Evolutionary conservation across 2,329 filamentous ascomycete genomes (phyloP).

Genomic region (Fusarium setosum): DNA sequence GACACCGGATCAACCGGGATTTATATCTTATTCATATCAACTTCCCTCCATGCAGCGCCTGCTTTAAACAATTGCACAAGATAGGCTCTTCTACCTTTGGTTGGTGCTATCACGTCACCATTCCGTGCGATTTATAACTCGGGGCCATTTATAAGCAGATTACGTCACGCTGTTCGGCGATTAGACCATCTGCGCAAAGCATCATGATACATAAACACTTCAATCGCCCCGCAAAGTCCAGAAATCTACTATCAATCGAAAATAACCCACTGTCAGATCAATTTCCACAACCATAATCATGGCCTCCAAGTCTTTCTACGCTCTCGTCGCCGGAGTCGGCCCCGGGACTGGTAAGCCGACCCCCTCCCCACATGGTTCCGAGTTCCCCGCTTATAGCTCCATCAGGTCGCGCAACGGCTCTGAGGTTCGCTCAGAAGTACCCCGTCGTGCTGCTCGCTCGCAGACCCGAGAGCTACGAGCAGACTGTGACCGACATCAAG

Average conservation of each 20-base stretch:
- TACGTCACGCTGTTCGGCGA: slow-evolving; percentile 24
- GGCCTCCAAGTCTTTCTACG: slow-evolving; percentile 62
- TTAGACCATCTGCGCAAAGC: slow-evolving; percentile 2
- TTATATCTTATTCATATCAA: no score
- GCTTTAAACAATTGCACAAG: no score
- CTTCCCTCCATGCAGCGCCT: no score
- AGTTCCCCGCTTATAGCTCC: slow-evolving; percentile 1
- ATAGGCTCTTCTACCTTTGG: no score
- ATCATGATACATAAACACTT: not conserved
- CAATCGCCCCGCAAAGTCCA: not conserved
- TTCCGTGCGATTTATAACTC: not conserved
- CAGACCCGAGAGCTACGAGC: slow-evolving; percentile 71
- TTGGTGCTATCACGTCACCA: slow-evolving; percentile 1
- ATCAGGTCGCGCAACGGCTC: slow-evolving; percentile 60
- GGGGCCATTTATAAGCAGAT: slow-evolving; percentile 33
- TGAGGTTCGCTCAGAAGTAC: slow-evolving; percentile 72
- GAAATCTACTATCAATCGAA: not conserved
- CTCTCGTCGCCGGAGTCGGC: slow-evolving; percentile 79
- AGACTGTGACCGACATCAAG: slow-evolving; percentile 77
- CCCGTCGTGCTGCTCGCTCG: slow-evolving; percentile 82
- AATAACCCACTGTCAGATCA: not conserved
- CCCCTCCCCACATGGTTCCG: not conserved
- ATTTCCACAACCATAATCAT: not conserved
- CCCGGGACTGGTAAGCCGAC: slow-evolving; percentile 66
- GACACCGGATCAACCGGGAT: no score